Base-by-base conservation (phyloP, 2,329 filamentous ascomycete species). In the Aspergillus pseudotamarii region DNA sequence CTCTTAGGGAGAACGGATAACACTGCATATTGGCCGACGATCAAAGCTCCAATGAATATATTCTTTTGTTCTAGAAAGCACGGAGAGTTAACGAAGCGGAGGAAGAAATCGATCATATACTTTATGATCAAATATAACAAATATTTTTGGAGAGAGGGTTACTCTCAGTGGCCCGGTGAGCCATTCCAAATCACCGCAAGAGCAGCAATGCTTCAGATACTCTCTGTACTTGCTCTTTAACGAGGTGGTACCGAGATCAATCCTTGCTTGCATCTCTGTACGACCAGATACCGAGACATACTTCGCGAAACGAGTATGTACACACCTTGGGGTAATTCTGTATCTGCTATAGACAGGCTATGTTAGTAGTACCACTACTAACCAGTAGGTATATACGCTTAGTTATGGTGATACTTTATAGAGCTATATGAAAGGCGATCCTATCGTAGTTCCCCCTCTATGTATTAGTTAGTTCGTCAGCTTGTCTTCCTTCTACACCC, bases 401-500 rank as follows among this genome's bases (percentile, higher is more conserved):
- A 26, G 5, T 36, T 36, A 36, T 14, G 34, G 34, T 36, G 34
- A 5, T 36, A 36, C 26, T 26, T 26, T 26, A 26, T 41, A n/a
- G 38, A 41, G 14, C 16, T 41, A 41, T n/a, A 6, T 19, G 38
- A 41, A 41, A 41, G 38, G 10, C 2, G 21, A 45, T 45, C 10
- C 43, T 21, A 48, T 51, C 16, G 26, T 26, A 50, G 46, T 38
- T 30, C 46, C 46, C 34, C 32, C 26, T 23, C 45, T 51, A n/a
- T 36, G 36, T 59, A 28, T 12, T n/a, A 12, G 21, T 50, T 28
- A 43, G 16, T 51, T 26, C 16, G 16, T 41, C 8, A 41, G n/a
- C 26, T 51, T 28, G 53, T 61, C 57, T 50, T 62, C 58, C 21
- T 55, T 61, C 56, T 26, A 3, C 9, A 14, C 3, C 2, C 26